Evolutionary conservation across 805 yeast genomes (phyloP).

Genomic region (Spathaspora boniae): DNA sequence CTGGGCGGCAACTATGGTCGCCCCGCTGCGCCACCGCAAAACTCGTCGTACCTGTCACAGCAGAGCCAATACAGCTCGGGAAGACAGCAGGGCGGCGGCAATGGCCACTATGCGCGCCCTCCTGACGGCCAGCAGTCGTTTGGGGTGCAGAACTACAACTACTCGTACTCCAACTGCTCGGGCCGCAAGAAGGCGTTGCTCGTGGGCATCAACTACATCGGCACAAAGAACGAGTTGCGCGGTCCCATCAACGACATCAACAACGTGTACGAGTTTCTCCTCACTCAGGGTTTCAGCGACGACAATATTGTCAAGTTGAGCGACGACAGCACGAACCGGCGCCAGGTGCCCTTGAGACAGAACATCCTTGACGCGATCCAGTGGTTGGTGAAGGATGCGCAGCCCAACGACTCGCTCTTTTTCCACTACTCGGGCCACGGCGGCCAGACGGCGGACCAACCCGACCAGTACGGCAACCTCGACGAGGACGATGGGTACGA

Average conservation of each 20-base stretch:
- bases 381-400: slow-evolving; percentile 74
- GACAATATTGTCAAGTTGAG: slow-evolving; percentile 60
- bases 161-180: slow-evolving; percentile 64
- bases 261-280: slow-evolving; percentile 46
- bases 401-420: slow-evolving; percentile 72
- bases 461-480: slow-evolving; percentile 39
- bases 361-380: slow-evolving; percentile 77
- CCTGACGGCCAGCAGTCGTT: slow-evolving; percentile 13
- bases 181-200: slow-evolving; percentile 74
- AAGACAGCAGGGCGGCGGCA: not conserved
- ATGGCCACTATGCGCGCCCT: slow-evolving; percentile 10
- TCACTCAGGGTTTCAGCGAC: slow-evolving; percentile 42
- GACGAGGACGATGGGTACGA: slow-evolving; percentile 76
- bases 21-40: too few relatives aligned
- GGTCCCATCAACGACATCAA: slow-evolving; percentile 82
- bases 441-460: slow-evolving; percentile 60
- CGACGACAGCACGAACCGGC: slow-evolving; percentile 49
- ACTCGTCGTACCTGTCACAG: not conserved
- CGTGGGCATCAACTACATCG: slow-evolving; percentile 76
- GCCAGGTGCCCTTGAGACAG: slow-evolving; percentile 58
- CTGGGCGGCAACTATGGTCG: too few relatives aligned
- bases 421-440: slow-evolving; percentile 91
- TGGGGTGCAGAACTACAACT: slow-evolving; percentile 26
- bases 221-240: slow-evolving; percentile 54
- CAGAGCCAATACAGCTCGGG: slow-evolving; percentile 27